These are phyloP conservation scores for Orbilia ellipsospora DNA, from an alignment of 2,329 filamentous ascomycete species.

Conservation along the genomic window DNA sequence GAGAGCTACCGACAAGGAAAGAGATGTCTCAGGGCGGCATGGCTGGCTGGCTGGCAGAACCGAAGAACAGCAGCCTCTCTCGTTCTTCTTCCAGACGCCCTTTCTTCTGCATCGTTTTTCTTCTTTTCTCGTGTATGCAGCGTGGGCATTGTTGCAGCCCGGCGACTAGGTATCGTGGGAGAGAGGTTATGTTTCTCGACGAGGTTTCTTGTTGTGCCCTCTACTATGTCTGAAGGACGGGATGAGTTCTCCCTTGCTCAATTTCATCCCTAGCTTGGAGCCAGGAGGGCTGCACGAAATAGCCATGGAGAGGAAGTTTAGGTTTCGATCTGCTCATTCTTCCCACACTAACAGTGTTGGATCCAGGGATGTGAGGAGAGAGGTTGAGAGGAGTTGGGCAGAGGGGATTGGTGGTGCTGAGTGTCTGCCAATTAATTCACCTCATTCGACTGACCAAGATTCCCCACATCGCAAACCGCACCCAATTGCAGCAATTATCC, in stretches of 20 bases:
- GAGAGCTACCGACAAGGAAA: constrained; percentile 15
- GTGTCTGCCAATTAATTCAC: not conserved
- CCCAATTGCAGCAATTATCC: constrained; percentile 17
- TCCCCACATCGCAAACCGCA: not conserved
- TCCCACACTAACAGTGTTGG: constrained; percentile 31
- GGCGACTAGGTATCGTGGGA: constrained; percentile 24
- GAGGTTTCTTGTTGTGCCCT: constrained; percentile 36
- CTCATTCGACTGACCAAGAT: too few relatives aligned
- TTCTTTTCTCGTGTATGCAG: constrained; percentile 16
- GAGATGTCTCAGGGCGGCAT: constrained; percentile 10
- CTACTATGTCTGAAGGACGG: constrained; percentile 34
- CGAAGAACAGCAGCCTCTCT: not conserved
- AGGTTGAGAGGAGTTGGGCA: constrained; percentile 37
- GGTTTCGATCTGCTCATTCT: constrained; percentile 46
- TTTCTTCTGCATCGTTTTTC: constrained; percentile 4
- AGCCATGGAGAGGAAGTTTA: constrained; percentile 54
- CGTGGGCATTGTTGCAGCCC: constrained; percentile 20
- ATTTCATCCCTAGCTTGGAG: constrained; percentile 53
- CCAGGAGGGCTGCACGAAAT: constrained; percentile 55
- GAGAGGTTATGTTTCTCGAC: constrained; percentile 32
- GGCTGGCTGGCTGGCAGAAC: constrained; percentile 11
- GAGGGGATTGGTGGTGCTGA: not conserved
- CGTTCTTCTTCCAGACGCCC: not conserved
- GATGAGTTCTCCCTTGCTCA: constrained; percentile 53
- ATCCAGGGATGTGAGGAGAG: constrained; percentile 22